Base-by-base conservation (phyloP, 768 basidiomycete genomes). In the Pisolithus microcarpus region DNA sequence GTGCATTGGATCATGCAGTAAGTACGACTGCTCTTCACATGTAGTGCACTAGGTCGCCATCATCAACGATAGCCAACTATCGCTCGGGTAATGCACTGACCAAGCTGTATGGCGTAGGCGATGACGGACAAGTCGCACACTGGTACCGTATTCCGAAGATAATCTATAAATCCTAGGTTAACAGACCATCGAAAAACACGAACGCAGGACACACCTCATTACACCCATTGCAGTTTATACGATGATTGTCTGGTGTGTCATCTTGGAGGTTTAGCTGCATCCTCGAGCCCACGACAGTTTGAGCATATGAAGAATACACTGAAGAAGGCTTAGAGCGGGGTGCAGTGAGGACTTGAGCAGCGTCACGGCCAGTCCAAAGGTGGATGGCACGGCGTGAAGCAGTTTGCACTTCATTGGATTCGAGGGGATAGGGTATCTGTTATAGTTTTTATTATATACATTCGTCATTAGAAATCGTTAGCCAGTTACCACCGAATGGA, bases 81-180 rank as follows among this genome's bases (percentile, higher is more conserved):
- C 11, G 16, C 5, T 16, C 21, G 26, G 30, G 26, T 13, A 3
- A 1, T 6, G 13, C 46, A 54, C 66, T 18, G 18, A 95, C 93
- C 61, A 96, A 68, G 63, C 78, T 94, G 65, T 80, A 93, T 9
- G 80, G 65, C 18, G 69, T 70, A 0, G 90, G 83, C 37, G 72
- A 72, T 4, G 92, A 92, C 0, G 90, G 80, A 60, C 94, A 97
- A 53, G 84, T 86, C 13, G 86, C 90, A 62, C 94, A 97, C 62
- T 96, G 93, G 64, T 86, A 97, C 39, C 93, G 75, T 43, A 78
- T 70, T 5, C 94, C 92, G 47, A 81, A 66, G 50, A 95, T 92
- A 24, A 74, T 67, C 87, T 91, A 58, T 37, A 51, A 53, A 23
- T 4, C 21, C 19, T 49, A 24, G 23, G 11, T 49, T 1, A 36